Conservation (phyloP, 1,284 basidiomycete species). For the Phylloboletellus chloephorus region DNA sequence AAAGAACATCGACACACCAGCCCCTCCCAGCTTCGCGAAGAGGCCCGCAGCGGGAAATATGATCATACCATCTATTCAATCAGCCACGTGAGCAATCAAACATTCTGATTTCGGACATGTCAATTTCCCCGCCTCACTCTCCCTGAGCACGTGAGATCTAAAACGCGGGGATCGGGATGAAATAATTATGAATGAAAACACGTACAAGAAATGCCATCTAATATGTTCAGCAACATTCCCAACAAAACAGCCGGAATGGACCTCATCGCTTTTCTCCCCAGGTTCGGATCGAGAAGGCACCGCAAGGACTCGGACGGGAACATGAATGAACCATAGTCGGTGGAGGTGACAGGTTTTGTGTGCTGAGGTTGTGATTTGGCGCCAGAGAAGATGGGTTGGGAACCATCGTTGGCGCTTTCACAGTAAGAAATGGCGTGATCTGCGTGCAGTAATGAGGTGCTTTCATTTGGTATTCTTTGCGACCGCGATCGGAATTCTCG, state of each 20-base stretch:
- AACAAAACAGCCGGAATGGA: constrained; percentile 81
- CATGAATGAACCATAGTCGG: constrained; percentile 14
- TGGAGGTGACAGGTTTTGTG: constrained; percentile 4
- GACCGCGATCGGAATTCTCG: not conserved
- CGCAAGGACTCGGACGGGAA: constrained; percentile 11
- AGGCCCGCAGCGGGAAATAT: constrained; percentile 83
- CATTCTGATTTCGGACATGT: not conserved
- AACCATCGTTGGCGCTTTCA: constrained; percentile 5
- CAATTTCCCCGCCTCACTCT: constrained; percentile 1
- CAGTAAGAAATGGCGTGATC: constrained; percentile 11
- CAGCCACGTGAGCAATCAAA: constrained; percentile 8
- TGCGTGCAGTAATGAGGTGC: constrained; percentile 18
- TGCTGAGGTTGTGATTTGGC: constrained; percentile 10
- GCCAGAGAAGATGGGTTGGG: constrained; percentile 1
- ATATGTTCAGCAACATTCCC: constrained; percentile 83
- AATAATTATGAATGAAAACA: constrained; percentile 19
- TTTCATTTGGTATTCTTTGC: constrained; percentile 14
- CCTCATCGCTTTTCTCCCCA: constrained; percentile 37
- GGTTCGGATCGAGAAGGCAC: constrained; percentile 13
- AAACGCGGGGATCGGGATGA: not conserved
- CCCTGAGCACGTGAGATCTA: constrained; percentile 6
- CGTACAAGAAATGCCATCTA: constrained; percentile 90
- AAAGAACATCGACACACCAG: constrained; percentile 95
- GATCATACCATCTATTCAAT: constrained; percentile 69
- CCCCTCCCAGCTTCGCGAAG: constrained; percentile 79